Percentiles rank a stretch among this genome's conserved stretches.
These are phyloP conservation scores for Linderniella brevidens DNA, from an alignment of 257 asterid genomes.

Conservation along the genomic window DNA sequence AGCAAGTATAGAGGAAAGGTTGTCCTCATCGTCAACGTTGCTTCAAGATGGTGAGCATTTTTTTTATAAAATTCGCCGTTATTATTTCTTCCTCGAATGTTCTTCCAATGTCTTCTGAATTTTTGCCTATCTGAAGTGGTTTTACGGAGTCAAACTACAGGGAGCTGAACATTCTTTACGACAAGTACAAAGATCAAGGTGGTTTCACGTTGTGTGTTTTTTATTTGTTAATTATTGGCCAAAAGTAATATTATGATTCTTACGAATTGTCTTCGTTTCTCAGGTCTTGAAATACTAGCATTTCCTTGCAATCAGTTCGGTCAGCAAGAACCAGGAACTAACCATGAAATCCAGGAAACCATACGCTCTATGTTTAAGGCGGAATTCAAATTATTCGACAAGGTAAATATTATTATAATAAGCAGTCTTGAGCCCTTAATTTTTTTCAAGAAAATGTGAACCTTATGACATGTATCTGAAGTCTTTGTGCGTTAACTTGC, in stretches of 20 bases:
- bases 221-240: too few relatives aligned
- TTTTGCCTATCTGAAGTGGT: constrained; percentile 25
- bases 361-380: constrained; percentile 65
- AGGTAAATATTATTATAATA: constrained; percentile 23
- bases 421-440: too few relatives aligned
- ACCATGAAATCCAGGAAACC: constrained; percentile 54
- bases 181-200: constrained; percentile 75
- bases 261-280: not conserved
- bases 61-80: too few relatives aligned
- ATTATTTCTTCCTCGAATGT: too few relatives aligned
- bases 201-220: too few relatives aligned
- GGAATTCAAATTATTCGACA: constrained; percentile 69
- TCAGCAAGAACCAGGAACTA: constrained; percentile 84
- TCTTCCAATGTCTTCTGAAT: too few relatives aligned
- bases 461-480: too few relatives aligned
- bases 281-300: constrained; percentile 79
- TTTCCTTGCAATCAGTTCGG: constrained; percentile 92
- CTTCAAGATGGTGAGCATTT: constrained; percentile 50
- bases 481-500: not conserved
- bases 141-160: constrained; percentile 67
- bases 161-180: constrained; percentile 56
- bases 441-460: too few relatives aligned
- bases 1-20: constrained; percentile 60
- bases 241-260: not conserved
- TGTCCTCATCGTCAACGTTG: constrained; percentile 64